A percentile compares a stretch with the other conserved stretches of the same genome.
phyloP scores from a whole-genome alignment of 495 filamentous ascomycete species.

The Aspergillus baeticus region DNA sequence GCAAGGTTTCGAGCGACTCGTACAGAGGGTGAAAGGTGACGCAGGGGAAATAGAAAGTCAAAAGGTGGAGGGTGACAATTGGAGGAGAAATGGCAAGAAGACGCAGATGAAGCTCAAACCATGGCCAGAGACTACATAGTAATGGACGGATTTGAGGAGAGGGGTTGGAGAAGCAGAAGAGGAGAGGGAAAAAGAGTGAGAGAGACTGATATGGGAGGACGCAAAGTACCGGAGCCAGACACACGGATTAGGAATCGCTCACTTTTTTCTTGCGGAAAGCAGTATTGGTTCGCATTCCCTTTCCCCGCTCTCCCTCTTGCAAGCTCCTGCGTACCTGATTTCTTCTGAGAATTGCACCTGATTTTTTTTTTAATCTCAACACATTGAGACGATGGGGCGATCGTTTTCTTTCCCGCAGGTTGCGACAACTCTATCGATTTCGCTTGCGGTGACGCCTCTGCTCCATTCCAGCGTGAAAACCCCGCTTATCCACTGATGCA shows the following conservation, averaged over 20 bases:
- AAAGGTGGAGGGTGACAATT: slow-evolving; percentile 31
- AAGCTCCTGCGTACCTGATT: not conserved
- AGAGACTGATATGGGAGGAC: slow-evolving; percentile 24
- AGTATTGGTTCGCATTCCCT: slow-evolving; percentile 10
- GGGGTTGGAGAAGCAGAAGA: slow-evolving; percentile 34
- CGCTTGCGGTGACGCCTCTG: slow-evolving; percentile 1
- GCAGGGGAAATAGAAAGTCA: slow-evolving; percentile 24
- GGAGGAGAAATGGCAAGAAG: slow-evolving; percentile 20
- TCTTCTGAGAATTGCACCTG: not conserved
- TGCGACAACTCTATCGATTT: not conserved
- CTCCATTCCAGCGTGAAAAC: slow-evolving; percentile 11
- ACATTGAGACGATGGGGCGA: not conserved
- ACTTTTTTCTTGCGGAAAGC: slow-evolving; percentile 12
- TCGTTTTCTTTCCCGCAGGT: not conserved
- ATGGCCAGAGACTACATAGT: slow-evolving; percentile 48
- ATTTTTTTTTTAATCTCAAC: too few relatives aligned
- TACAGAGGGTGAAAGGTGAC: slow-evolving; percentile 13
- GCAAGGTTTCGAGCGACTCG: slow-evolving; percentile 16
- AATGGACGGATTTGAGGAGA: slow-evolving; percentile 30
- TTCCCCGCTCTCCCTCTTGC: slow-evolving; percentile 18
- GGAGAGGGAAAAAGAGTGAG: slow-evolving; percentile 26
- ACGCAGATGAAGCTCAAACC: slow-evolving; percentile 33
- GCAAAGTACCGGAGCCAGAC: slow-evolving; percentile 31
- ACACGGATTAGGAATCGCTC: slow-evolving; percentile 30
- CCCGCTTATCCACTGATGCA: slow-evolving; percentile 13